Conservation (phyloP, 1,139 yeast genomes). For the Kurtzmaniella quercitrusa region DNA sequence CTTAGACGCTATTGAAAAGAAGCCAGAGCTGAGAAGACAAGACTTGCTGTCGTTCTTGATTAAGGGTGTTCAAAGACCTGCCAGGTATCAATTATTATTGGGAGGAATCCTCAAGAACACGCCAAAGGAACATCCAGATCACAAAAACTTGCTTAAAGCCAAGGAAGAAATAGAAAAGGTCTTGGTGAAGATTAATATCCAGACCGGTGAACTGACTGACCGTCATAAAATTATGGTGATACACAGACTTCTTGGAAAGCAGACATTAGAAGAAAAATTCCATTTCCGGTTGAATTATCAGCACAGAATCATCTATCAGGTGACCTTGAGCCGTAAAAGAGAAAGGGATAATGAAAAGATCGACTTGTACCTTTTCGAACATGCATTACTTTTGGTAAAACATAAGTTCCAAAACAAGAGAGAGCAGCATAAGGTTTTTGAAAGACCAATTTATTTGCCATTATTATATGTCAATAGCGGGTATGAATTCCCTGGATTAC, state of each 20-base stretch:
- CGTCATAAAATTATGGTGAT: conserved; percentile 84
- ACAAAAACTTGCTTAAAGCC: conserved; percentile 66
- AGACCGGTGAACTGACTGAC: conserved; percentile 93
- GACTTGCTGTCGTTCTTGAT: conserved; percentile 91
- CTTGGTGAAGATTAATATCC: conserved; percentile 76
- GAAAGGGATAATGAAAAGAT: conserved; percentile 62
- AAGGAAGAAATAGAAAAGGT: conserved; percentile 72
- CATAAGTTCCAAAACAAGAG: conserved; percentile 85
- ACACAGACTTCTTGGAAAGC: conserved; percentile 77
- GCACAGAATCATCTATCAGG: conserved; percentile 76
- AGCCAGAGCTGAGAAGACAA: conserved; percentile 85
- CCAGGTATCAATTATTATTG: conserved; percentile 82
- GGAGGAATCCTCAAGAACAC: conserved; percentile 84
- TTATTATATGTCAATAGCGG: conserved; percentile 71
- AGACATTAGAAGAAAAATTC: conserved; percentile 58
- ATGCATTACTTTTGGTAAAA: conserved; percentile 79
- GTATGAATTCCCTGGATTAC: conserved; percentile 68
- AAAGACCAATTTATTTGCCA: conserved; percentile 89
- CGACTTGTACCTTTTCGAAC: conserved; percentile 83
- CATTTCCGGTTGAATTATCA: conserved; percentile 75
- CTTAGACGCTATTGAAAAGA: conserved; percentile 84
- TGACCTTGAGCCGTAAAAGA: conserved; percentile 61
- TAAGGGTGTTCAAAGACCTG: conserved; percentile 94
- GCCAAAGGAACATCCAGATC: conserved; percentile 69
- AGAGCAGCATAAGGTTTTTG: conserved; percentile 87